Conservation (phyloP, 2,329 filamentous ascomycete species). For the Calonectria fujianensis region DNA sequence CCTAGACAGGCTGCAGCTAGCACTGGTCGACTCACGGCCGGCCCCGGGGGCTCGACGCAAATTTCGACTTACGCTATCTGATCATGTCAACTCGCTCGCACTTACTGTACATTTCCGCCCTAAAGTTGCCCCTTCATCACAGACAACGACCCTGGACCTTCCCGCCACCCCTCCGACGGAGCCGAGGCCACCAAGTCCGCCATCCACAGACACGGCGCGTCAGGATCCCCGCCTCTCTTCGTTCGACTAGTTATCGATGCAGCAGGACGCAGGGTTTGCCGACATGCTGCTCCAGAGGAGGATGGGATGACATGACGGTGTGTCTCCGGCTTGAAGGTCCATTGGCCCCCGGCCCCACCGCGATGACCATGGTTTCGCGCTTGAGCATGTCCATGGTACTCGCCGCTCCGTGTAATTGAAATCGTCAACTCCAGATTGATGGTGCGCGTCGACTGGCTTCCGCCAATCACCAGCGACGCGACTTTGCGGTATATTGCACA, state of each 20-base stretch:
- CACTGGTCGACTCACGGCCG: slow-evolving; percentile 40
- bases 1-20: slow-evolving; percentile 34
- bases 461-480: slow-evolving; percentile 48
- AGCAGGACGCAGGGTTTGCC: slow-evolving; percentile 48
- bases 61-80: slow-evolving; percentile 51
- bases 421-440: slow-evolving; percentile 44
- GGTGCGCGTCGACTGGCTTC: slow-evolving; percentile 43
- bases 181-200: slow-evolving; percentile 54
- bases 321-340: slow-evolving; percentile 41
- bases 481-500: slow-evolving; percentile 52
- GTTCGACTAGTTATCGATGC: slow-evolving; percentile 47
- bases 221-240: slow-evolving; percentile 50
- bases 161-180: slow-evolving; percentile 56
- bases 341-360: slow-evolving; percentile 44
- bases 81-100: slow-evolving; percentile 50
- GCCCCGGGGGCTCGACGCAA: slow-evolving; percentile 44
- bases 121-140: slow-evolving; percentile 53
- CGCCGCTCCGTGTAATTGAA: slow-evolving; percentile 46
- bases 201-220: slow-evolving; percentile 41
- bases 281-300: slow-evolving; percentile 38
- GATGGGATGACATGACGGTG: slow-evolving; percentile 49
- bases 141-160: slow-evolving; percentile 54
- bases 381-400: slow-evolving; percentile 44
- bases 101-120: slow-evolving; percentile 48
- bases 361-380: slow-evolving; percentile 50